phyloP scores from a whole-genome alignment of 495 filamentous ascomycete species.

The Platismatia glauca region DNA sequence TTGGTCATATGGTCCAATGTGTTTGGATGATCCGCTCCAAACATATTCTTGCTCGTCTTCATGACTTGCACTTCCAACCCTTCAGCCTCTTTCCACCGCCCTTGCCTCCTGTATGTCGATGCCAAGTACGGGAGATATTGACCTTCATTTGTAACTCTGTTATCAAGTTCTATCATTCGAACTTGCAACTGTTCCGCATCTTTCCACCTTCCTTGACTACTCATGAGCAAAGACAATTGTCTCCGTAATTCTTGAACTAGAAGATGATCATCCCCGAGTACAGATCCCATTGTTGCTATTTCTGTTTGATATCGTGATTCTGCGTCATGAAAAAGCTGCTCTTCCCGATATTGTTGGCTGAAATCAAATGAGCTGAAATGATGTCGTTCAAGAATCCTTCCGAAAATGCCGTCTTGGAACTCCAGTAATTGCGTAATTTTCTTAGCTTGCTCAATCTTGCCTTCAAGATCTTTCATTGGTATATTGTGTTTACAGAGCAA shows the following conservation, averaged over 20 bases:
- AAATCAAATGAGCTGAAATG: not conserved
- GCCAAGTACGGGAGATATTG: no score
- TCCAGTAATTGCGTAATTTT: not conserved
- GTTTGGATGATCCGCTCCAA: no score
- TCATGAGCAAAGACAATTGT: not conserved
- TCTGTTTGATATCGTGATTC: not conserved
- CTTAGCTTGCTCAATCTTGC: not conserved
- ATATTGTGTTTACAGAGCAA: not conserved
- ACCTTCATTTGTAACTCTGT: no score
- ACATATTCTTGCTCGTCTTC: no score
- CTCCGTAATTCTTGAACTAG: not conserved
- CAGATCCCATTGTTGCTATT: not conserved
- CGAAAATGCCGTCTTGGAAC: not conserved
- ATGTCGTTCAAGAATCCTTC: not conserved
- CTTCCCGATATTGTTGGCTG: not conserved
- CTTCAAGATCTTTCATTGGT: not conserved
- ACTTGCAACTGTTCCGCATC: slow-evolving; percentile 31
- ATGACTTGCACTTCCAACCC: no score
- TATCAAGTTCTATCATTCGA: no score
- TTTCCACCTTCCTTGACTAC: slow-evolving; percentile 29
- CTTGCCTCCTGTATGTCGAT: no score
- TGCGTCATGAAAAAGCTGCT: not conserved
- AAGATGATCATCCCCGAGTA: not conserved
- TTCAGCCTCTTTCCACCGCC: no score
- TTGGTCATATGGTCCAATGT: no score